Evolutionary conservation across 306 rosid genomes (phyloP), one percentile per base, ranked within the genome.

Genomic region (Cyclanthera cordifolia): DNA sequence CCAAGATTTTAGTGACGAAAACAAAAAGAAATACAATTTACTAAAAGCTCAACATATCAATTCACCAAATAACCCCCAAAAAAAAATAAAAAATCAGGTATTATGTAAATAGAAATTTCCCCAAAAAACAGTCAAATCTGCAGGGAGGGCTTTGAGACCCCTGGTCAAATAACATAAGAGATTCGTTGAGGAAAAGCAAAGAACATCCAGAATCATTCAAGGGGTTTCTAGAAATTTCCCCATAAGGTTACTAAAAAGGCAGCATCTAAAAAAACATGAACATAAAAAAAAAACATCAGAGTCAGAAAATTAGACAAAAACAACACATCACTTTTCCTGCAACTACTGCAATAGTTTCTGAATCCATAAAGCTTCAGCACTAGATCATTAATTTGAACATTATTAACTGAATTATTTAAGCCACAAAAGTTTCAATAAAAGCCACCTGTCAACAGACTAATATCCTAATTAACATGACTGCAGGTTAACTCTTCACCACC

Each of bases 391-490:
- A 32, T 34, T 34, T 34, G 20, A 47, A 46, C 54, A 13, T 23
- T 46, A 46, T 15, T n/a, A 46, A 2, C 52, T 66, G 55, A 45
- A 66, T 46, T 46, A 24, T 23, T 41, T 20, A 65, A 45, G 53
- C 70, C 53, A 23, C 37, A 7, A 43, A 19, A 43, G 30, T 20
- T 39, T 16, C 68, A 37, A 61, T 20, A 61, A 61, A 7, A 39
- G 50, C 28, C 68, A 39, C 28, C n/a, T 14, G 9, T 64, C 20
- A 14, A 65, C 34, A 43, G 46, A 15, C 20, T 45, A 46, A 54
- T 55, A 66, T 66, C 39, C 71, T 46, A 41, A 66, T 9, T n/a
- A 66, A 24, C n/a, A 25, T 25, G 2, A 66, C 51, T 66, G 54
- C 55, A 66, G 53, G 9, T 23, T 46, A 24, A 66, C 52, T 25